phyloP scores from a whole-genome alignment of 495 filamentous ascomycete species.

The Aspergillus campestris region DNA sequence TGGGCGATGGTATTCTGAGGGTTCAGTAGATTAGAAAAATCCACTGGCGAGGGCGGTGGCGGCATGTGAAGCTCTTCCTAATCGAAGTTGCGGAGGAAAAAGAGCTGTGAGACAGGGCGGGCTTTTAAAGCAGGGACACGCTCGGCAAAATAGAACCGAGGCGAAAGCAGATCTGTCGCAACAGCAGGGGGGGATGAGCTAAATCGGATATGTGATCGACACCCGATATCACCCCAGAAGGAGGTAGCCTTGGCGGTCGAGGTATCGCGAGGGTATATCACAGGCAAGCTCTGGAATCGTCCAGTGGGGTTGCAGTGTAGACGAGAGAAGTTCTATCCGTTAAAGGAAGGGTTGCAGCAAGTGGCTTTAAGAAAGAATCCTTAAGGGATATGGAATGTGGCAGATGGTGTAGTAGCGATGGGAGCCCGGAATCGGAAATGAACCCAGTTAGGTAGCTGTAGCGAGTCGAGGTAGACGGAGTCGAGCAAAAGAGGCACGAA shows the following conservation, averaged over 20 bases:
- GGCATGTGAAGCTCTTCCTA: constrained; percentile 55
- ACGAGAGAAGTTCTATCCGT: too few species aligned
- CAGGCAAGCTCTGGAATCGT: too few species aligned
- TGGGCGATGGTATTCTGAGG: constrained; percentile 37
- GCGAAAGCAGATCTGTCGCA: constrained; percentile 13
- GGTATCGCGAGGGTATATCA: too few species aligned
- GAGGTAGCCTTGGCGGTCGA: constrained; percentile 3
- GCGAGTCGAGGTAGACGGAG: constrained; percentile 7
- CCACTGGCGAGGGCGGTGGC: constrained; percentile 60
- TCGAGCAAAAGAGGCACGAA: constrained; percentile 4
- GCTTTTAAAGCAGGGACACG: constrained; percentile 9
- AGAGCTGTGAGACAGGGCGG: constrained; percentile 17
- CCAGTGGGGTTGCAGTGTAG: too few species aligned
- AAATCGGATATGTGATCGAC: constrained; percentile 26
- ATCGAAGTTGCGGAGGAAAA: constrained; percentile 7
- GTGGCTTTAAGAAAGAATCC: background rate
- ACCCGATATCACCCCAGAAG: constrained; percentile 14
- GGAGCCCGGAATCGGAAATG: constrained; percentile 8
- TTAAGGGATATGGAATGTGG: constrained; percentile 5
- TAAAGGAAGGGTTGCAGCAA: too few species aligned
- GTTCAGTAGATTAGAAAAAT: constrained; percentile 74
- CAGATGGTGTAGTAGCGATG: constrained; percentile 1
- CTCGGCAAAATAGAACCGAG: constrained; percentile 16
- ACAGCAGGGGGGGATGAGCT: constrained; percentile 19
- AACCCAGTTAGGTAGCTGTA: background rate